These are phyloP conservation scores for Claviceps pusilla DNA, from an alignment of 2,329 filamentous ascomycete genomes.

Conservation along the genomic window DNA sequence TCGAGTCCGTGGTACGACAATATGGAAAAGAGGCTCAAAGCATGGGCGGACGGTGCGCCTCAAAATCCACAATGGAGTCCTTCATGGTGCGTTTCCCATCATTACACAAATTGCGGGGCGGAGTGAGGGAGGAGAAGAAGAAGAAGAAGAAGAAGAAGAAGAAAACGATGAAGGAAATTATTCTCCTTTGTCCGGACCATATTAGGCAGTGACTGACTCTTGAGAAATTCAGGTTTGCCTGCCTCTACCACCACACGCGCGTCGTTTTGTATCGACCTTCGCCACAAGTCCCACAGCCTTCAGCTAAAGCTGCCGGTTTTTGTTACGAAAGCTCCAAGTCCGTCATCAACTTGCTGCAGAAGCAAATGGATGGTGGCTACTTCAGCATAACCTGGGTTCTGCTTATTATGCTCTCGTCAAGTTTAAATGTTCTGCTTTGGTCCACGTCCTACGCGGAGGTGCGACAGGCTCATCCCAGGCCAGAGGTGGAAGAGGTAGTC, in stretches of 20 bases:
- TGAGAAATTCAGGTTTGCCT: constrained; percentile 36
- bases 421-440: constrained; percentile 85
- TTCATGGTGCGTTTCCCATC: constrained; percentile 47
- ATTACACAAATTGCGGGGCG: background rate
- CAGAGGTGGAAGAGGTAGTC: constrained; percentile 64
- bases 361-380: constrained; percentile 60
- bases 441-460: constrained; percentile 76
- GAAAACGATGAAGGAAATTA: background rate
- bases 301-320: constrained; percentile 57
- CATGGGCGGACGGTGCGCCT: constrained; percentile 67
- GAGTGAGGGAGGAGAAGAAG: too few relatives aligned
- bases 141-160: too few relatives aligned
- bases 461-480: constrained; percentile 52
- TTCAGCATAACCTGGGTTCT: constrained; percentile 93
- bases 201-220: background rate
- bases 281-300: constrained; percentile 79
- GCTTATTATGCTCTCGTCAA: constrained; percentile 76
- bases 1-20: constrained; percentile 73
- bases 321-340: constrained; percentile 73
- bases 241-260: constrained; percentile 72
- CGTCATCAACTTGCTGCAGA: constrained; percentile 67
- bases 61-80: constrained; percentile 57
- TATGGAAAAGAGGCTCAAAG: constrained; percentile 63
- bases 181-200: background rate
- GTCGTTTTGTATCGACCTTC: constrained; percentile 81